These are phyloP conservation scores for Cytidiella melzeri DNA, from an alignment of 768 basidiomycete species.

Conservation along the genomic window DNA sequence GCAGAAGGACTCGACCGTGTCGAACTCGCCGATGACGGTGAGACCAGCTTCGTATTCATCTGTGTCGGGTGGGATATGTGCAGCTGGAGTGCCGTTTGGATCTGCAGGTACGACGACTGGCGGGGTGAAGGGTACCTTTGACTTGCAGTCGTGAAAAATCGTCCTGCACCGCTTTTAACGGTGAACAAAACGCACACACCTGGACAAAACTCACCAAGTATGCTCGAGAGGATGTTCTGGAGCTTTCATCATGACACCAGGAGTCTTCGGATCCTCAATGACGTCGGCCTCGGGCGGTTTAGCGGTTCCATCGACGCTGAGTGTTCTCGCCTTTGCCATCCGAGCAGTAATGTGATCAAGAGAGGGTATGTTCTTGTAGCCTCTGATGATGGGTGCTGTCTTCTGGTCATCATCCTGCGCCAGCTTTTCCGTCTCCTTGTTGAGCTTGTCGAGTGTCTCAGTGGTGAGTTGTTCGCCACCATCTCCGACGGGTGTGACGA, in stretches of 20 bases:
- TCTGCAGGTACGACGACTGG: constrained; percentile 18
- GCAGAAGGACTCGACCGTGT: constrained; percentile 87
- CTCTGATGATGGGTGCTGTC: constrained; percentile 41
- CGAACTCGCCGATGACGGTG: constrained; percentile 82
- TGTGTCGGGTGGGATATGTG: constrained; percentile 48
- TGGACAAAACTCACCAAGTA: constrained; percentile 52
- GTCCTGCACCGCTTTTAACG: constrained; percentile 48
- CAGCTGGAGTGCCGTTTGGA: constrained; percentile 17
- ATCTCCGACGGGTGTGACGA: constrained; percentile 32
- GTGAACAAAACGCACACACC: not conserved
- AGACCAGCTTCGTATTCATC: constrained; percentile 81
- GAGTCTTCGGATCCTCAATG: constrained; percentile 79
- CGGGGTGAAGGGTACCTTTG: constrained; percentile 57
- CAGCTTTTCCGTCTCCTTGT: constrained; percentile 40
- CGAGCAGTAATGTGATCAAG: constrained; percentile 82
- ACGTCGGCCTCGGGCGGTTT: constrained; percentile 74
- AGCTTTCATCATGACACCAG: constrained; percentile 57
- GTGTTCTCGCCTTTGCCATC: constrained; percentile 61
- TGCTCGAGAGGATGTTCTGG: constrained; percentile 84
- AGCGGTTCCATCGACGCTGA: constrained; percentile 52
- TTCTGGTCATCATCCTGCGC: constrained; percentile 12
- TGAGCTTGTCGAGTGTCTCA: constrained; percentile 60
- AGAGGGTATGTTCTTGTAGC: constrained; percentile 85
- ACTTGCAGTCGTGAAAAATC: constrained; percentile 84
- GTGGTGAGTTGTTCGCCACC: constrained; percentile 54